Percentiles rank a stretch among this genome's conserved stretches.
Conservation (phyloP, 768 basidiomycete genomes). For the Rhodotorula kratochvilovae region DNA sequence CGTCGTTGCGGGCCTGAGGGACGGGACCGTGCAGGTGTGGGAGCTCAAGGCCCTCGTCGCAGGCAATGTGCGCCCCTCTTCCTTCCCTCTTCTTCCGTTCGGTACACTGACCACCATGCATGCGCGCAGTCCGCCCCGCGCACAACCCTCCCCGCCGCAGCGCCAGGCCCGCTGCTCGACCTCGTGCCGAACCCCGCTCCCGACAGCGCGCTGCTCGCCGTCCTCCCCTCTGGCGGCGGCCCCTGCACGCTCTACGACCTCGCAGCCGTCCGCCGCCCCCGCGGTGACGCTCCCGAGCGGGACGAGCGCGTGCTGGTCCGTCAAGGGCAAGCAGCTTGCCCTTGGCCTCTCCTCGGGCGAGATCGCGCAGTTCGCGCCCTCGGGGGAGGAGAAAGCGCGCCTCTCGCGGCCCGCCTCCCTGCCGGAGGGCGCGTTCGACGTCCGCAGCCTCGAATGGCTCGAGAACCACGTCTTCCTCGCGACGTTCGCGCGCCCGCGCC, state of each 20-base stretch:
- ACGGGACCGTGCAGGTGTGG: conserved; percentile 32
- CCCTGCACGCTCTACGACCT: conserved; percentile 21
- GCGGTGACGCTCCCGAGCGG: conserved; percentile 7
- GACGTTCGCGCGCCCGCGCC: conserved; percentile 41
- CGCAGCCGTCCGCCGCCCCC: background rate
- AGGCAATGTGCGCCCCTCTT: conserved; percentile 12
- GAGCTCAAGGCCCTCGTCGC: conserved; percentile 35
- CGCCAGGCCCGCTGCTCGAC: conserved; percentile 29
- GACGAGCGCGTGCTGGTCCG: conserved; percentile 49
- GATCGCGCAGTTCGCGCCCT: conserved; percentile 49
- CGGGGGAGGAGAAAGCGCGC: conserved; percentile 47
- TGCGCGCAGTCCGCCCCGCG: conserved; percentile 22
- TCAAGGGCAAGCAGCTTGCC: conserved; percentile 51
- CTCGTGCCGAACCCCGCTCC: conserved; percentile 31
- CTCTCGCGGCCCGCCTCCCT: conserved; percentile 43
- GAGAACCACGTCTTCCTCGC: conserved; percentile 52
- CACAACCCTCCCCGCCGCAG: conserved; percentile 15
- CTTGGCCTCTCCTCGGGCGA: conserved; percentile 44
- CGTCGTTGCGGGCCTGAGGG: conserved; percentile 33
- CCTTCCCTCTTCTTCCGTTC: background rate
- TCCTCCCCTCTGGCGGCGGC: conserved; percentile 24
- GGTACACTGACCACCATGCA: background rate
- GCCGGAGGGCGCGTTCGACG: conserved; percentile 2
- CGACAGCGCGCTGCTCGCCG: conserved; percentile 32
- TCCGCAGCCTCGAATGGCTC: conserved; percentile 47